phyloP scores from a whole-genome alignment of 495 filamentous ascomycete genomes.

The Trypethelium eluteriae region DNA sequence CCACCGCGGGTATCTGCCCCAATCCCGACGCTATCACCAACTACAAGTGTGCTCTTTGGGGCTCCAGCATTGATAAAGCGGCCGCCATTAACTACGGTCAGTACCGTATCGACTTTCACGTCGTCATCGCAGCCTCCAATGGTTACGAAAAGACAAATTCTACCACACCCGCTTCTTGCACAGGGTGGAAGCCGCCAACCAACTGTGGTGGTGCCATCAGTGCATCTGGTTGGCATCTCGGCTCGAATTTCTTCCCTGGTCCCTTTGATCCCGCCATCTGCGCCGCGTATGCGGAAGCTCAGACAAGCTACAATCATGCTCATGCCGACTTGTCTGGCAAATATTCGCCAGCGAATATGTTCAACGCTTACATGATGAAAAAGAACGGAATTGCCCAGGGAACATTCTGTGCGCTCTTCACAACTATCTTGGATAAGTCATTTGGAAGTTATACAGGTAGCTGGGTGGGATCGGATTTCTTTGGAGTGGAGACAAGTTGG shows the following conservation, averaged over 20 bases:
- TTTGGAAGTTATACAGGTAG: conserved; percentile 16
- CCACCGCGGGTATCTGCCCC: conserved; percentile 30
- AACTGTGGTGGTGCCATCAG: conserved; percentile 23
- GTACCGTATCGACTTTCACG: conserved; percentile 24
- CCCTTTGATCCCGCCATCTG: conserved; percentile 22
- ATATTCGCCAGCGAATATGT: conserved; percentile 23
- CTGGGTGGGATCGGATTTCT: conserved; percentile 13
- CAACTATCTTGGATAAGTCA: conserved; percentile 10
- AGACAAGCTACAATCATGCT: conserved; percentile 17
- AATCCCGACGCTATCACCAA: conserved; percentile 44
- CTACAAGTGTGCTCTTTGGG: conserved; percentile 49
- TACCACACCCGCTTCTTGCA: conserved; percentile 15
- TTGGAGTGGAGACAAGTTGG: conserved; percentile 13
- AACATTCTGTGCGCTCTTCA: conserved; percentile 23
- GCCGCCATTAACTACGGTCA: conserved; percentile 23
- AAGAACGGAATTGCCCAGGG: conserved; percentile 21
- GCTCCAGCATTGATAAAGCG: conserved; percentile 15
- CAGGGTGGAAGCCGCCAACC: conserved; percentile 13
- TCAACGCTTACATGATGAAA: conserved; percentile 24
- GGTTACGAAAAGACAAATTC: conserved; percentile 27
- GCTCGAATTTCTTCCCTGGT: conserved; percentile 25
- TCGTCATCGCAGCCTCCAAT: conserved; percentile 27
- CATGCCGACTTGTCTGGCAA: background rate
- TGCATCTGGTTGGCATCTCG: conserved; percentile 18
- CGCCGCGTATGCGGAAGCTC: conserved; percentile 18